phyloP scores from a whole-genome alignment of 768 basidiomycete species.

The Rossbeevera mucosa region DNA sequence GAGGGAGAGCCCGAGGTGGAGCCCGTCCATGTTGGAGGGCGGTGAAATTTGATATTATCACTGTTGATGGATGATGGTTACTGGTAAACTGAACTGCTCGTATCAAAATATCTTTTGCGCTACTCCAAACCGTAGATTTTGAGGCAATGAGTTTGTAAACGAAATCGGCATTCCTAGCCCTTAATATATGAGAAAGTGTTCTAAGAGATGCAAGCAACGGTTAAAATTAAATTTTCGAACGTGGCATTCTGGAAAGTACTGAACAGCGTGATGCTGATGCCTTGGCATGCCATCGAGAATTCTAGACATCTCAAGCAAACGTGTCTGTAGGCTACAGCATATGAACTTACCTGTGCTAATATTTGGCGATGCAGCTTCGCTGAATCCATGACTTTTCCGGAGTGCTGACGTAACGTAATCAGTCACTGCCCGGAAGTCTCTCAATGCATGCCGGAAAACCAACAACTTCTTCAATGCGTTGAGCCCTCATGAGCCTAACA shows the following conservation, averaged over 20 bases:
- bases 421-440: background rate
- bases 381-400: background rate
- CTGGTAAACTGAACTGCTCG: background rate
- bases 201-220: no score
- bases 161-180: background rate
- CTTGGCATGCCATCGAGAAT: background rate
- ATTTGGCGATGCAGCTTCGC: background rate
- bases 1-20: constrained; percentile 11
- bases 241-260: no score
- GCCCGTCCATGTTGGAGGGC: constrained; percentile 14
- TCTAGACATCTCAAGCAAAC: background rate
- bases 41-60: constrained; percentile 3
- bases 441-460: background rate
- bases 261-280: no score
- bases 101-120: background rate
- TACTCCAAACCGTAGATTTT: background rate
- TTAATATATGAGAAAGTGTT: background rate
- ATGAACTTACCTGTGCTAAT: background rate
- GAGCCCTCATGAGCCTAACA: constrained; percentile 19
- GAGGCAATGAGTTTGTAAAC: no score
- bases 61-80: background rate
- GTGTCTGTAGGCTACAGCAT: no score
- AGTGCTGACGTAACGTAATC: constrained; percentile 19
- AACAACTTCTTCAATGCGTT: constrained; percentile 6
- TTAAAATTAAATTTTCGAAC: no score